Percentiles rank a stretch among this genome's conserved stretches.
Conservation (phyloP, 495 filamentous ascomycete genomes). For the Aspergillus heteromorphus region DNA sequence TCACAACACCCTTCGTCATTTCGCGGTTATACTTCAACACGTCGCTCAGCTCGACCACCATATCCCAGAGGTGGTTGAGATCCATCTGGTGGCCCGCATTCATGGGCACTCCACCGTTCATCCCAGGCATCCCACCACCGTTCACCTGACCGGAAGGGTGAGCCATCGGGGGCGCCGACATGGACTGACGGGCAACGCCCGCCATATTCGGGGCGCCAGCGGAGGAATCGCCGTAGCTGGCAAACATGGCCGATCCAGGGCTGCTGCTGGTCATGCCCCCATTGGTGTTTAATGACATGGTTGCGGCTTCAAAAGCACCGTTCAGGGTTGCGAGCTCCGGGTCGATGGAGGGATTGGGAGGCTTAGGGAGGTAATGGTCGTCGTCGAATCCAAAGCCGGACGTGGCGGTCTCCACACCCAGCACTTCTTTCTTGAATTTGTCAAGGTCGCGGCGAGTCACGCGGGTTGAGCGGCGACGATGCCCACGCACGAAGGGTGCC, state of each 20-base stretch:
- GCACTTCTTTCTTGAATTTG: conserved; percentile 39
- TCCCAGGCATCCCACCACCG: conserved; percentile 52
- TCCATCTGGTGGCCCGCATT: conserved; percentile 84
- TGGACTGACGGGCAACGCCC: conserved; percentile 33
- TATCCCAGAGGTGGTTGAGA: conserved; percentile 75
- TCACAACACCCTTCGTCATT: conserved; percentile 67
- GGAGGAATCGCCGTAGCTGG: conserved; percentile 30
- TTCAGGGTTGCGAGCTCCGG: conserved; percentile 34
- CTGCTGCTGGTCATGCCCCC: conserved; percentile 28
- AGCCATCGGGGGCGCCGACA: conserved; percentile 30
- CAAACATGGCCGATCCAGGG: conserved; percentile 27
- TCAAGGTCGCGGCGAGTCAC: conserved; percentile 41
- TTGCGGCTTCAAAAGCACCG: conserved; percentile 30
- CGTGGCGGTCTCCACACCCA: conserved; percentile 33
- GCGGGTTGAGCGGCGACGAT: conserved; percentile 45
- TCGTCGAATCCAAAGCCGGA: conserved; percentile 27
- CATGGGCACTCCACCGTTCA: conserved; percentile 54
- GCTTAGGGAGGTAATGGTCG: conserved; percentile 22
- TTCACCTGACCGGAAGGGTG: conserved; percentile 45
- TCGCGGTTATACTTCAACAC: conserved; percentile 73
- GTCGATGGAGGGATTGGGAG: conserved; percentile 24
- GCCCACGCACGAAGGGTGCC: conserved; percentile 39
- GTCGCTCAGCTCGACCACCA: conserved; percentile 75
- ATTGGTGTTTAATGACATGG: conserved; percentile 34
- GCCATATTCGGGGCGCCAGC: conserved; percentile 28